Conservation (phyloP, 2,329 filamentous ascomycete genomes). For the Didymella sp. region DNA sequence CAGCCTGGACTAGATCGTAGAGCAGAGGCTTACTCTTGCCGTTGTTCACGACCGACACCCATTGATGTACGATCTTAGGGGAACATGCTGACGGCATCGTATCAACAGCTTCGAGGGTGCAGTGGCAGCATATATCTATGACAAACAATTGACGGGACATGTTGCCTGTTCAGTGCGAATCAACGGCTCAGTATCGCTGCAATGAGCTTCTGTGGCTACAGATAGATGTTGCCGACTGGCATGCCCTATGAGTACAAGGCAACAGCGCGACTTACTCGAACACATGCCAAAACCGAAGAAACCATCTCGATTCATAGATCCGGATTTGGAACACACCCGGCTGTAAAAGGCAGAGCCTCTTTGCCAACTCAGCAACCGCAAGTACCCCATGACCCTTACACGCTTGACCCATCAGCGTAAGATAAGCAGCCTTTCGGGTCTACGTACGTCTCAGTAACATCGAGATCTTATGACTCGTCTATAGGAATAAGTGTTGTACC, state of each 20-base stretch:
- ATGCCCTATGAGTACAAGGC: no score
- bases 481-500: no score
- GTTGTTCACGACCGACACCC: no score
- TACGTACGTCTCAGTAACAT: background rate
- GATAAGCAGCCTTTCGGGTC: background rate
- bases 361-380: background rate
- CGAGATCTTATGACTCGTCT: no score
- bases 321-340: no score
- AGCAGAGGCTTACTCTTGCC: background rate
- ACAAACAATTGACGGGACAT: background rate
- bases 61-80: background rate
- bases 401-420: background rate
- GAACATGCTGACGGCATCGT: background rate
- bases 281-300: no score
- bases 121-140: background rate
- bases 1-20: background rate
- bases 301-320: no score
- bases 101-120: background rate
- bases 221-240: no score
- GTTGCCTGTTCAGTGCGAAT: background rate
- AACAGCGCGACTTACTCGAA: no score
- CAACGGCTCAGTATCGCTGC: background rate
- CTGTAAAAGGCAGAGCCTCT: background rate
- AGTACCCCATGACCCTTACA: background rate
- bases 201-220: background rate